A percentile compares a stretch with the other conserved stretches of the same genome.
Evolutionary conservation across 306 rosid genomes (phyloP).

Genomic region (Nissolia schottii): DNA sequence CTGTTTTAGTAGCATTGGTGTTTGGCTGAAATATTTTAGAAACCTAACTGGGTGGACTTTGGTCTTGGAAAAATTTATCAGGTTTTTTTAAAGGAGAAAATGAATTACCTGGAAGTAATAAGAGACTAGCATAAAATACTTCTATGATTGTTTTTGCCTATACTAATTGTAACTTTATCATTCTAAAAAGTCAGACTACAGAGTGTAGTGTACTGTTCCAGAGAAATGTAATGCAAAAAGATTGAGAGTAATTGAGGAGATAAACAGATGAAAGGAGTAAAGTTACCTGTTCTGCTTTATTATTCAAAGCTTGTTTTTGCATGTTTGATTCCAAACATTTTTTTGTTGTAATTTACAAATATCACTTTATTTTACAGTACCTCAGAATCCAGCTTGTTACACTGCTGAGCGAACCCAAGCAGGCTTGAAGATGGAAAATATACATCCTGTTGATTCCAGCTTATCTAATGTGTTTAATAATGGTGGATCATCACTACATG

Average conservation of each 20-base stretch:
- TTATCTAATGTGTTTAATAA: conserved; percentile 55
- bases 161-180: background rate
- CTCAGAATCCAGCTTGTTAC: conserved; percentile 61
- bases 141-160: background rate
- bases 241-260: background rate
- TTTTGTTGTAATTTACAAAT: background rate
- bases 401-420: conserved; percentile 46
- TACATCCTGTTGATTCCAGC: conserved; percentile 54
- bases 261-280: background rate
- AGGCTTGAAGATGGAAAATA: conserved; percentile 58
- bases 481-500: conserved; percentile 60
- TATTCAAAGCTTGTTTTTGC: background rate
- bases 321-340: background rate
- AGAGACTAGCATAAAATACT: background rate
- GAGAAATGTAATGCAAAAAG: background rate
- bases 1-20: background rate
- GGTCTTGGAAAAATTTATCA: background rate
- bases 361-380: conserved; percentile 43
- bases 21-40: background rate
- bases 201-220: background rate
- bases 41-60: background rate
- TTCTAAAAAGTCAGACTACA: background rate
- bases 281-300: background rate
- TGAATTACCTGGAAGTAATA: background rate
- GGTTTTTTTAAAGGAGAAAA: background rate